Percentiles rank a stretch among this genome's conserved stretches.
These are phyloP conservation scores for Fusarium sp. DNA, from an alignment of 2,329 filamentous ascomycete species.

Conservation along the genomic window DNA sequence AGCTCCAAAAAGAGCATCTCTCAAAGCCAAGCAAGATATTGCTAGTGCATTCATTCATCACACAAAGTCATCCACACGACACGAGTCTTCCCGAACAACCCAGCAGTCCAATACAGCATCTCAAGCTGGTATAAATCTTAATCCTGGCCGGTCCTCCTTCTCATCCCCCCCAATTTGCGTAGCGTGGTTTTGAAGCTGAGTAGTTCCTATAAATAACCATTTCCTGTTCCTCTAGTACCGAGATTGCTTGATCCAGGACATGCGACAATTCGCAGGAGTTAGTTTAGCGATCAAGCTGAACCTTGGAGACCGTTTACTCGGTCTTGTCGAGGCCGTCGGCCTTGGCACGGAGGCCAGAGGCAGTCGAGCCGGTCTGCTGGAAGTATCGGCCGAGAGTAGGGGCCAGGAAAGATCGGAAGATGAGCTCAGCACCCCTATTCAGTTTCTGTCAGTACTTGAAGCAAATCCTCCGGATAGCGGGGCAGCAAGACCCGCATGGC, in stretches of 20 bases:
- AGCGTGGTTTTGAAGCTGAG: conserved; percentile 16
- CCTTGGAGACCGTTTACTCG: conserved; percentile 59
- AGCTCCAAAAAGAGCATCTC: conserved; percentile 38
- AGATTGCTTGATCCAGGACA: conserved; percentile 38
- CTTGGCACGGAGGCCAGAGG: conserved; percentile 88
- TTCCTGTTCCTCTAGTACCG: conserved; percentile 29
- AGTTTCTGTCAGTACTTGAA: conserved; percentile 25
- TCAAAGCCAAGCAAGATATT: conserved; percentile 33
- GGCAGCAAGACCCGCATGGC: conserved; percentile 4
- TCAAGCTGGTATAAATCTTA: conserved; percentile 11
- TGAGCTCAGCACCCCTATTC: conserved; percentile 86
- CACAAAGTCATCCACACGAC: conserved; percentile 32
- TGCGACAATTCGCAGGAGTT: conserved; percentile 31
- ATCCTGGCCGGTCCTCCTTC: conserved; percentile 16
- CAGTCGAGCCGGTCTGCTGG: conserved; percentile 73
- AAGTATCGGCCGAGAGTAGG: conserved; percentile 96
- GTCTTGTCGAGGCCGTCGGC: conserved; percentile 79
- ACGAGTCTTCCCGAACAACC: conserved; percentile 21
- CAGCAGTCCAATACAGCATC: conserved; percentile 14
- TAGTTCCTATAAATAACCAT: conserved; percentile 21
- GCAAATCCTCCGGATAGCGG: conserved; percentile 7
- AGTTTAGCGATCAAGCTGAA: conserved; percentile 43
- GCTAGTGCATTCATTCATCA: conserved; percentile 39
- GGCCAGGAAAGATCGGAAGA: conserved; percentile 96
- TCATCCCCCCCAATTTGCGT: conserved; percentile 14